Percentiles rank a stretch among this genome's conserved stretches.
phyloP scores from a whole-genome alignment of 2,329 filamentous ascomycete species.

The Orbilia javanica region DNA sequence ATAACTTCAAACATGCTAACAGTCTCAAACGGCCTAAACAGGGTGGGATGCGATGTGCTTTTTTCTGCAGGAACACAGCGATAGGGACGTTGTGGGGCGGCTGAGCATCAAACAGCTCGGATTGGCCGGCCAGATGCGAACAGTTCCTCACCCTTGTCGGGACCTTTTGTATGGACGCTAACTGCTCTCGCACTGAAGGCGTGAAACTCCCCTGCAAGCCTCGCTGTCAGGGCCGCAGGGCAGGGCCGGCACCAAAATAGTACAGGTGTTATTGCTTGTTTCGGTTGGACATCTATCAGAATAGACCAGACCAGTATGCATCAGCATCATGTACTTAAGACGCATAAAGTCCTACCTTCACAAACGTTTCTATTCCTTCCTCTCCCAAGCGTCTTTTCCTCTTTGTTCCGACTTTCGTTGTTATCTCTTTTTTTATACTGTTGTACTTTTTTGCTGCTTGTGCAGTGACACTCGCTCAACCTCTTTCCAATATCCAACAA shows the following conservation, averaged over 20 bases:
- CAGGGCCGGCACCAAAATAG: conserved; percentile 55
- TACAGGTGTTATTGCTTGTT: conserved; percentile 46
- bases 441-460: conserved; percentile 25
- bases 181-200: conserved; percentile 8
- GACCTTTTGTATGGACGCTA: conserved; percentile 22
- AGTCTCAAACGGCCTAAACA: conserved; percentile 50
- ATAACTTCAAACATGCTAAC: conserved; percentile 57
- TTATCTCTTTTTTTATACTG: conserved; percentile 33
- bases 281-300: conserved; percentile 47
- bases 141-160: conserved; percentile 10
- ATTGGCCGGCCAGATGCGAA: conserved; percentile 46
- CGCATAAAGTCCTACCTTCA: conserved; percentile 38
- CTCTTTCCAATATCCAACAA: conserved; percentile 47
- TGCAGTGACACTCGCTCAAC: conserved; percentile 53
- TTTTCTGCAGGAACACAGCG: conserved; percentile 56
- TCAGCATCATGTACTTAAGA: conserved; percentile 54
- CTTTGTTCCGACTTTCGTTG: conserved; percentile 51
- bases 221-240: conserved; percentile 23
- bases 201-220: conserved; percentile 45
- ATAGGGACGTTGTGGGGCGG: conserved; percentile 46
- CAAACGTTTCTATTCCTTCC: conserved; percentile 34
- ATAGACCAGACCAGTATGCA: conserved; percentile 3
- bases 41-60: conserved; percentile 25
- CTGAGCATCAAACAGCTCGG: conserved; percentile 31
- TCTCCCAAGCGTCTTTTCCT: conserved; percentile 50